Base-by-base conservation (phyloP, 768 basidiomycete genomes). In the Asterophora parasitica region DNA sequence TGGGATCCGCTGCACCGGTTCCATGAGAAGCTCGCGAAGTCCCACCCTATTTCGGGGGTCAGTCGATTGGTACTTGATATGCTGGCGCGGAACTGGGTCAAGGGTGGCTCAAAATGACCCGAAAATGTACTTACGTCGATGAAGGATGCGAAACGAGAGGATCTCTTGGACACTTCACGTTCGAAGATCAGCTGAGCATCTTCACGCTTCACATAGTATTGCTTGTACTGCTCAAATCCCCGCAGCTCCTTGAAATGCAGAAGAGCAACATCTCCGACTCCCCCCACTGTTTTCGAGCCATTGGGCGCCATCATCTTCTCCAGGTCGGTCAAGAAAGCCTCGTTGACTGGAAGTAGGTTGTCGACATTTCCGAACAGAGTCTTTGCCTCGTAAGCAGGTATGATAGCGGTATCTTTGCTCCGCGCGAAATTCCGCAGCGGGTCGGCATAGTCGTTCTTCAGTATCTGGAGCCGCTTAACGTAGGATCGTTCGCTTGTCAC, bases 311-410 rank as follows among this genome's bases (percentile, higher is more conserved):
- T 53, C 82, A 92, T 86, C 64, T 76, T 80, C 63, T 94, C 91
- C 28, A 99, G 70, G 59, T 94, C 90, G 1, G 67, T 63, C 31
- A 97, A 69, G 62, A 98, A 94, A 0, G 83, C 81, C 58, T 91
- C 87, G 58, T 97, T 92, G n/a, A 91, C 88, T 1, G 84, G 84
- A 3, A 97, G 65, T 16, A 99, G 76, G 43, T 80, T 83, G 64
- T 97, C 94, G 42, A 97, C 78, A 66, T 99, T 98, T 46, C 90
- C 91, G 57, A 99, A 98, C 17, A 99, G 75, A 1, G 82, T 89
- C 54, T 89, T 93, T 28, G 94, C 94, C 63, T 97, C 89, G 63
- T 95, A 97, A 16, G 81, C 67, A 1, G 88, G 85, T 37, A 99
- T 78, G 57, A 99, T 90, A 30, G 88, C 82, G 0, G 89, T 93